phyloP scores from a whole-genome alignment of 805 yeast species.

The Candida patagonica region DNA sequence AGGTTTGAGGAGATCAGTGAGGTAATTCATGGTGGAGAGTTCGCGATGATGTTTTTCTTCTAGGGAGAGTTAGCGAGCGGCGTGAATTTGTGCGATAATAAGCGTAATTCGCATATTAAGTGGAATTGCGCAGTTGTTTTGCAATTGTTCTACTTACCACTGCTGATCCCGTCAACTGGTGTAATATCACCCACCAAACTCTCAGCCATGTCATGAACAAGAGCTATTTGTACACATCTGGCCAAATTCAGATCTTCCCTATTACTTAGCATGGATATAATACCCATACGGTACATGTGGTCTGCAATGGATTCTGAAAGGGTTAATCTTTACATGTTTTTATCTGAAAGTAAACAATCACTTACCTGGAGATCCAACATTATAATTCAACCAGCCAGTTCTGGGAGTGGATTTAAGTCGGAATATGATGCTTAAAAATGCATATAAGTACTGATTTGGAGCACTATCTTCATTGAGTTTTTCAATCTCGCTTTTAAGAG shows the following conservation, averaged over 20 bases:
- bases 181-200: conserved; percentile 90
- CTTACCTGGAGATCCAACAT: conserved; percentile 38
- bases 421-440: conserved; percentile 59
- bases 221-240: conserved; percentile 74
- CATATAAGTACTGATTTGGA: conserved; percentile 23
- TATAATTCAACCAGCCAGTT: conserved; percentile 89
- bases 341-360: neutral
- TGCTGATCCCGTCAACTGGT: conserved; percentile 64
- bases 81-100: no score
- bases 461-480: conserved; percentile 6
- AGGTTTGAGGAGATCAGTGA: conserved; percentile 50
- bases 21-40: conserved; percentile 55
- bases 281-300: conserved; percentile 92
- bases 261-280: conserved; percentile 61
- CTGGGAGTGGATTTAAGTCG: conserved; percentile 70
- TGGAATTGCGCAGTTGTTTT: no score
- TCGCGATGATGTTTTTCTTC: conserved; percentile 81
- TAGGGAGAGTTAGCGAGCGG: conserved; percentile 5
- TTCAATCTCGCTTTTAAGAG: conserved; percentile 32
- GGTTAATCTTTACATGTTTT: conserved; percentile 29
- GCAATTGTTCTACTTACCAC: conserved; percentile 26
- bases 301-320: conserved; percentile 60
- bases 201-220: conserved; percentile 93
- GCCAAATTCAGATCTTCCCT: conserved; percentile 46
- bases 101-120: no score